phyloP scores from a whole-genome alignment of 1,284 basidiomycete species.

The Trichosporon sp. region DNA sequence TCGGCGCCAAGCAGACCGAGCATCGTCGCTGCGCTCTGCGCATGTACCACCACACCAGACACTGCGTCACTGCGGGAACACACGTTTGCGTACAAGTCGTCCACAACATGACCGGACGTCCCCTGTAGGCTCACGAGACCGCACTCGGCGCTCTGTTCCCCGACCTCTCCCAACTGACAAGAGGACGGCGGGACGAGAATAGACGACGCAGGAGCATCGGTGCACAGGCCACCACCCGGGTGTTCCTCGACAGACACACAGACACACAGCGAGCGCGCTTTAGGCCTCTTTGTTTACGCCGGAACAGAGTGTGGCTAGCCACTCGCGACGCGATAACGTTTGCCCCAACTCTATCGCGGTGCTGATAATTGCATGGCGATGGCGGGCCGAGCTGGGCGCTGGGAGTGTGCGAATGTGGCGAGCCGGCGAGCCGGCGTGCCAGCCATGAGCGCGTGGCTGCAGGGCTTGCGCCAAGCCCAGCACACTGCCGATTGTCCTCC shows the following conservation, averaged over 20 bases:
- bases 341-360: neutral
- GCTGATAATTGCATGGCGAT: neutral
- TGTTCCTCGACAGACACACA: neutral
- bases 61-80: too few species aligned
- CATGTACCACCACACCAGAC: too few species aligned
- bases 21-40: too few species aligned
- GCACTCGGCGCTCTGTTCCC: neutral
- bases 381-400: too few species aligned
- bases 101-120: too few species aligned
- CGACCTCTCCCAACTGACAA: neutral
- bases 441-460: neutral
- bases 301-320: too few species aligned
- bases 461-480: neutral
- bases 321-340: neutral
- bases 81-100: too few species aligned
- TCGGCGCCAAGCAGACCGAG: neutral
- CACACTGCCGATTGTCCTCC: neutral
- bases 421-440: neutral
- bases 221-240: too few species aligned
- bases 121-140: neutral
- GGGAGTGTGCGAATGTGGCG: neutral
- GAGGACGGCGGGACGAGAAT: too few species aligned
- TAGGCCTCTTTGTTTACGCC: neutral
- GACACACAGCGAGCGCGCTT: neutral
- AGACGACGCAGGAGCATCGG: neutral